Evolutionary conservation across 2,329 filamentous ascomycete species (phyloP).

Genomic region (Colletotrichum truncatum): DNA sequence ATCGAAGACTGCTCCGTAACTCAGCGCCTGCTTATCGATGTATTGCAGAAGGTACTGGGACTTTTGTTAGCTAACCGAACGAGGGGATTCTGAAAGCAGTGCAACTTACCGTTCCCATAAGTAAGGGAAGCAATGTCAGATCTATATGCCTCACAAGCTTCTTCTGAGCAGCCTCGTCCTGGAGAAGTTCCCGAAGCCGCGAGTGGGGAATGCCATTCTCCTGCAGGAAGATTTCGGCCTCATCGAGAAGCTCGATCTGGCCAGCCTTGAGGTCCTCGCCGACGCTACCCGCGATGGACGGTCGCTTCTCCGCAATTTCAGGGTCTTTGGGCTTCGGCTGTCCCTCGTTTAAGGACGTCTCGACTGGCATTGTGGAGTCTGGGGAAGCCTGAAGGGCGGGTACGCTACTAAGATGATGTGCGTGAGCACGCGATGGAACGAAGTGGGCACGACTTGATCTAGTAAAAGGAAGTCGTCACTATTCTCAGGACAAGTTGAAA

Average conservation of each 20-base stretch:
- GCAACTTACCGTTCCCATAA: constrained; percentile 28
- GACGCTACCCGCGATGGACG: not conserved
- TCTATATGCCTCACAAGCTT: constrained; percentile 6
- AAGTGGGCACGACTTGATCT: not conserved
- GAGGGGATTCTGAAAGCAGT: not conserved
- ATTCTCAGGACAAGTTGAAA: not conserved
- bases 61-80: not conserved
- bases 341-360: constrained; percentile 3
- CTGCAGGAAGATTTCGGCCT: constrained; percentile 57
- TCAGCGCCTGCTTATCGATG: constrained; percentile 44
- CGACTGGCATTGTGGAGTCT: constrained; percentile 15
- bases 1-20: constrained; percentile 32
- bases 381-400: constrained; percentile 8
- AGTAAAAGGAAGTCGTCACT: not conserved
- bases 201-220: constrained; percentile 54
- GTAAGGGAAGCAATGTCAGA: constrained; percentile 10
- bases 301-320: constrained; percentile 19
- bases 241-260: constrained; percentile 48
- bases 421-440: not conserved
- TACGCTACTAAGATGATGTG: not conserved
- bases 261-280: constrained; percentile 7
- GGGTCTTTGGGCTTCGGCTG: constrained; percentile 6
- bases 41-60: constrained; percentile 18
- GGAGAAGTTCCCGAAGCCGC: constrained; percentile 52
- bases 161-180: constrained; percentile 44